phyloP scores from a whole-genome alignment of 805 yeast species.

The Ogataea glucozyma region DNA sequence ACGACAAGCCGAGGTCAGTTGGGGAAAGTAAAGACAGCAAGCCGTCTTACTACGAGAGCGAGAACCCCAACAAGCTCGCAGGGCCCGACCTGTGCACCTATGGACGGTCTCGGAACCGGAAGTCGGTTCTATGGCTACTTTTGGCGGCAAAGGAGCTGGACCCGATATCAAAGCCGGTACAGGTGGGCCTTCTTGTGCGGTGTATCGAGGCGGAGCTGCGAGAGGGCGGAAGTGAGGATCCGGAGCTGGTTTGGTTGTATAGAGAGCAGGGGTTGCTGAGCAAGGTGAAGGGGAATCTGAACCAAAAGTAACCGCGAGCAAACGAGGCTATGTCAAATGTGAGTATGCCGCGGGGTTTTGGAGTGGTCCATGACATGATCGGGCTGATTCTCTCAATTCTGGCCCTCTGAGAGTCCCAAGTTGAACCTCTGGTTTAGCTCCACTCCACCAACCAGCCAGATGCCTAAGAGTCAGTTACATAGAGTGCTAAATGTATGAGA shows the following conservation, averaged over 20 bases:
- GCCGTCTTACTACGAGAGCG: conserved; percentile 36
- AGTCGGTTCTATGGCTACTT: conserved; percentile 75
- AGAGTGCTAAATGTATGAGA: too few species aligned
- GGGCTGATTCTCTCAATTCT: too few species aligned
- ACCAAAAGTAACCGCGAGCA: neutral
- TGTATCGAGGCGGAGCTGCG: conserved; percentile 24
- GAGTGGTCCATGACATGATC: too few species aligned
- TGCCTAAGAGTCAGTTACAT: too few species aligned
- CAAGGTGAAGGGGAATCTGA: conserved; percentile 22
- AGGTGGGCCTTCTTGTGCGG: conserved; percentile 27
- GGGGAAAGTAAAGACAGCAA: conserved; percentile 9
- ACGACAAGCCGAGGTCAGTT: conserved; percentile 24
- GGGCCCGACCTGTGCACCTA: conserved; percentile 43
- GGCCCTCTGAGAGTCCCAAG: too few species aligned
- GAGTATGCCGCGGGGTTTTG: too few species aligned
- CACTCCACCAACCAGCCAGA: too few species aligned
- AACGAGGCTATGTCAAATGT: neutral
- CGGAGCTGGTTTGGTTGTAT: conserved; percentile 28
- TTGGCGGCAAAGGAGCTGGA: conserved; percentile 76
- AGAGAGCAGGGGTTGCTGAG: conserved; percentile 28
- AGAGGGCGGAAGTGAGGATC: neutral
- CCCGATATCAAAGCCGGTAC: conserved; percentile 29
- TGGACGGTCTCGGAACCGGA: conserved; percentile 65
- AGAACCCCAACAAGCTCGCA: conserved; percentile 32
- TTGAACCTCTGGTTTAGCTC: too few species aligned